Evolutionary conservation across 768 basidiomycete species (phyloP), one percentile per base, ranked within the genome.

Genomic region (Leucocoprinus leucothites): DNA sequence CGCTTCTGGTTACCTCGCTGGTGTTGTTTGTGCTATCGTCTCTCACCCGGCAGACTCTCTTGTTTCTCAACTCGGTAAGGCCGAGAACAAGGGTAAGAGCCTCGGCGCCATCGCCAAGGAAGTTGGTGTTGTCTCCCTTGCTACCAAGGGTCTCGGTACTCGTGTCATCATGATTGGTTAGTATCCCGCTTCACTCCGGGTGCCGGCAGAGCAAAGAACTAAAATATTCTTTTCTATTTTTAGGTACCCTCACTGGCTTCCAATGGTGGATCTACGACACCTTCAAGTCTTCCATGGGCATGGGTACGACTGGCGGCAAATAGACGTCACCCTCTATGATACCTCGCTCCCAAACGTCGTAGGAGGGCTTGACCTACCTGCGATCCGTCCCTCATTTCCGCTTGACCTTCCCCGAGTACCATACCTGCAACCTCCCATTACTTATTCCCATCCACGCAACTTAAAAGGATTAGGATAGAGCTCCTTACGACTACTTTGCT

Each of bases 11-110:
- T 89, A 96, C 72, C 84, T 96, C 64, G 91, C 94, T 68, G 95
- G 95, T 86, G 86, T 97, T 65, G 84, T 96, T 67, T 95, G 93
- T 69, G 95, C 95, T 63, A 76, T 94, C 71, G 95, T 98, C 70
- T 98, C 95, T 16, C 94, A 98, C 70, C 94, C 94, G 47, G 94
- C 94, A 62, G 94, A 98, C 71, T 88, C 94, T 36, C 72, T 98
- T 60, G 89, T 97, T 62, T 96, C 94, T 56, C 85, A 85, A 71
- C 93, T 97, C 74, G 93, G 94, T 70, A 98, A 98, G 81, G 79
- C 84, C 58, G 69, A 78, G 60, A 90, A 92, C 80, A 87, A 82
- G 77, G 89, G 90, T 76, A 92, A 93, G 78, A 73, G 78, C 47
- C 68, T 85, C 57, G 89, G 87, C 9, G 61, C 77, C 58, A 89